Evolutionary conservation across 176 grass and related monocot genomes (phyloP), one percentile per base, ranked within the genome.

Genomic region (Raddia distichophylla): DNA sequence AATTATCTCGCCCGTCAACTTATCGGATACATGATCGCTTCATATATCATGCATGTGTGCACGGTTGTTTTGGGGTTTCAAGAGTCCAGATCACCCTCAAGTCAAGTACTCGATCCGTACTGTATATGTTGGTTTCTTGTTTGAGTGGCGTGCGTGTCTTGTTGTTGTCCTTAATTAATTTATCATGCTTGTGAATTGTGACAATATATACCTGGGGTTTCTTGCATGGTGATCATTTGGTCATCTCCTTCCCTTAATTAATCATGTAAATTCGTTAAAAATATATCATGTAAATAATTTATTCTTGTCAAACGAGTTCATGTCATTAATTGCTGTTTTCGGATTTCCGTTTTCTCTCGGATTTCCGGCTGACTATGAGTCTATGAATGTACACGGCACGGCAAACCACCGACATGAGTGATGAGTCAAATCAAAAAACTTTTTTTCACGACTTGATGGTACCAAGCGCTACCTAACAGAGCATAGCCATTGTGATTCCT

Each of bases 121-220:
- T 1, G 7, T 37, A 35, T 68, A 46, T 74, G 69, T 9, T 32
- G 66, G 43, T 55, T 48, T 44, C 32, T 42, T 27, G 77, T 67
- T 54, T 67, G 18, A 37, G 5, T 69, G 64, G 60, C 37, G 56
- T 76, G 54, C 27, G 20, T 40, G 13, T 13, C 51, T 13, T 74
- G 16, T 55, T 17, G 15, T 57, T 42, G n/a, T n/a, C n/a, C 52
- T 74, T 74, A 37, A 74, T 74, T 74, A 37, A 74, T 58, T 58
- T 74, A 0, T 43, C 53, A 19, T 42, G 33, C 18, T 62, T 62
- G 74, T 58, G 9, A 19, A 67, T 43, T 60, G 8, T 20, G 27
- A 27, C 27, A 3, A 60, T 60, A 3, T 3, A 60, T 58, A 52
- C 6, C 10, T 15, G 64, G 40, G 40, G 2, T 40, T 40, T 40